These are phyloP conservation scores for Botryotinia convoluta DNA, from an alignment of 2,329 filamentous ascomycete genomes.

Conservation along the genomic window DNA sequence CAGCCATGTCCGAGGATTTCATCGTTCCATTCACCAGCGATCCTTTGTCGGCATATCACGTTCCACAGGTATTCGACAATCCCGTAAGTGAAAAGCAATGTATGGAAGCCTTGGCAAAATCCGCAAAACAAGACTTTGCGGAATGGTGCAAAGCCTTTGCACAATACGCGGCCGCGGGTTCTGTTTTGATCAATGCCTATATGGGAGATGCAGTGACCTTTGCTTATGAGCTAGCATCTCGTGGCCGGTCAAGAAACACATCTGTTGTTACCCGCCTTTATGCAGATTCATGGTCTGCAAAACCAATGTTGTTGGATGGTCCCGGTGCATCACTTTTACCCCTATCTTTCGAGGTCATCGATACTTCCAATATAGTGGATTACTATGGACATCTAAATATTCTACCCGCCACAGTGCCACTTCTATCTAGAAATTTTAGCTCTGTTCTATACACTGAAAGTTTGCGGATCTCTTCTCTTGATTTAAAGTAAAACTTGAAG, in stretches of 20 bases:
- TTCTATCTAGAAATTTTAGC: background rate
- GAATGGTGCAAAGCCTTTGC: background rate
- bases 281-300: background rate
- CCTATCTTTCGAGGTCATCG: background rate
- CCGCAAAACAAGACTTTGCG: background rate
- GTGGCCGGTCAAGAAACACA: background rate
- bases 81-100: background rate
- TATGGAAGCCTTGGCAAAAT: background rate
- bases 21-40: background rate
- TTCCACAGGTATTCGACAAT: background rate
- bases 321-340: background rate
- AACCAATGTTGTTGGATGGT: slow-evolving; percentile 5
- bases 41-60: background rate
- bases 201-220: background rate
- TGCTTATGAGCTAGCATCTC: background rate
- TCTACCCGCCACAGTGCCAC: background rate
- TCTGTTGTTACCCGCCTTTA: slow-evolving; percentile 2
- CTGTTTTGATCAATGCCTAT: background rate
- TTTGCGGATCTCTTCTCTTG: background rate
- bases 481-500: background rate
- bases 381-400: background rate
- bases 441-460: slow-evolving; percentile 7
- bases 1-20: background rate
- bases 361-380: slow-evolving; percentile 6
- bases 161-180: background rate